phyloP scores from a whole-genome alignment of 768 basidiomycete genomes.

The Xerocomellus dryophilus region DNA sequence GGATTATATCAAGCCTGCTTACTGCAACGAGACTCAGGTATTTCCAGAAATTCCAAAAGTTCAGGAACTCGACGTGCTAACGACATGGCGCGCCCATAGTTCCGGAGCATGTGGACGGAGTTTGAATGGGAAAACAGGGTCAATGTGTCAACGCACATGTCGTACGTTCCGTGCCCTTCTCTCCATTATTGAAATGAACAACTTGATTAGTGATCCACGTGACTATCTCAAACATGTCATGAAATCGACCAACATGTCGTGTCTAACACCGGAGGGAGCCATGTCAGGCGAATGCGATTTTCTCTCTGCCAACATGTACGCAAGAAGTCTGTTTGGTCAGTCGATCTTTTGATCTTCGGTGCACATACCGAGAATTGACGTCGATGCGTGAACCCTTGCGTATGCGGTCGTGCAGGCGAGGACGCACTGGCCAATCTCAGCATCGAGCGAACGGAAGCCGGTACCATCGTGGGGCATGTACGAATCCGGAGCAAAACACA shows the following conservation, averaged over 20 bases:
- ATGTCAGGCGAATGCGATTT: conserved; percentile 96
- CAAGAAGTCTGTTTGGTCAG: conserved; percentile 88
- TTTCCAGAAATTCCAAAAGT: neutral
- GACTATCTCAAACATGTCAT: conserved; percentile 93
- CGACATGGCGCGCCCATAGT: conserved; percentile 42
- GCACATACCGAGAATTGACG: neutral
- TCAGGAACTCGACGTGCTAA: neutral
- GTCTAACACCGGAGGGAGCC: conserved; percentile 83
- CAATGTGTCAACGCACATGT: conserved; percentile 81
- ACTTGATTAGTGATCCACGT: conserved; percentile 64
- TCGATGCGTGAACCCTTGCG: neutral
- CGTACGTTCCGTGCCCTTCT: conserved; percentile 47
- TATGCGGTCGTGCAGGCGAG: conserved; percentile 55
- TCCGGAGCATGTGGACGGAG: conserved; percentile 99
- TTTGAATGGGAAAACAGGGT: conserved; percentile 99
- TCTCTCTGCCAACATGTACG: conserved; percentile 95
- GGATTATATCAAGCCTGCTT: conserved; percentile 54
- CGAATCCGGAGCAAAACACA: conserved; percentile 97
- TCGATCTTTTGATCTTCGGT: conserved; percentile 6
- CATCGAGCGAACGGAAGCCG: conserved; percentile 81
- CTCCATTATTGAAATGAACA: neutral
- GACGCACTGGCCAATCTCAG: conserved; percentile 95
- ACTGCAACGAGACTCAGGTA: conserved; percentile 93
- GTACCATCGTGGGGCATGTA: conserved; percentile 87
- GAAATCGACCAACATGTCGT: conserved; percentile 97